phyloP scores from a whole-genome alignment of 2,329 filamentous ascomycete species.

The Neospermospora avenae region DNA sequence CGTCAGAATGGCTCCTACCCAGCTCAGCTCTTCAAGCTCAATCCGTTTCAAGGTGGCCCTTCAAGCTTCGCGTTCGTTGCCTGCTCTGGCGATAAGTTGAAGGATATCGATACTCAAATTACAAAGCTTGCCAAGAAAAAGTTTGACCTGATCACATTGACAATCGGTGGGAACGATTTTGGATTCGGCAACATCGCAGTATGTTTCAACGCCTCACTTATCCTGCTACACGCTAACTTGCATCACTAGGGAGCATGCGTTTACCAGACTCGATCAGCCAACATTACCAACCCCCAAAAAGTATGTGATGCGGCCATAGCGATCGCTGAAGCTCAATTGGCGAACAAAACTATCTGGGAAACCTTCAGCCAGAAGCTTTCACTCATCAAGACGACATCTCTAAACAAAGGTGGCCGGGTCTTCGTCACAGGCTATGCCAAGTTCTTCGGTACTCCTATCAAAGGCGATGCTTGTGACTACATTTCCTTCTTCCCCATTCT shows the following conservation, averaged over 20 bases:
- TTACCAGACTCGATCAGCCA: background rate
- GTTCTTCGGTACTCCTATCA: background rate
- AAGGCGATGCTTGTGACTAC: background rate
- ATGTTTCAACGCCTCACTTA: background rate
- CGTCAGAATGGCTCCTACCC: constrained; percentile 7
- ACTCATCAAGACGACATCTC: background rate
- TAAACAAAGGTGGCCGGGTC: background rate
- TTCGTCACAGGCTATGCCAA: constrained; percentile 5
- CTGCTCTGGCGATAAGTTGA: constrained; percentile 1
- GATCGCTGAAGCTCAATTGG: background rate
- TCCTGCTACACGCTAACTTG: background rate
- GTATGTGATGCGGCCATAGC: background rate
- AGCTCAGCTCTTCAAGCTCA: background rate
- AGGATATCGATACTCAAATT: constrained; percentile 5
- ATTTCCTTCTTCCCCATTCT: constrained; percentile 5
- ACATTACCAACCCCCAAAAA: background rate
- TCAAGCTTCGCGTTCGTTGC: background rate
- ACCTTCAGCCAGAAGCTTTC: background rate
- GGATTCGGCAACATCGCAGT: background rate
- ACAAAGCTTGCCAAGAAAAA: background rate
- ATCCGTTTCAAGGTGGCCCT: background rate
- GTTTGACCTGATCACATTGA: constrained; percentile 4
- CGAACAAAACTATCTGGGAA: background rate
- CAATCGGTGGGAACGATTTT: constrained; percentile 4
- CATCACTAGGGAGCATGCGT: background rate